Evolutionary conservation across 306 rosid species (phyloP), one percentile per base, ranked within the genome.

Genomic region (Quercus agrifolia): DNA sequence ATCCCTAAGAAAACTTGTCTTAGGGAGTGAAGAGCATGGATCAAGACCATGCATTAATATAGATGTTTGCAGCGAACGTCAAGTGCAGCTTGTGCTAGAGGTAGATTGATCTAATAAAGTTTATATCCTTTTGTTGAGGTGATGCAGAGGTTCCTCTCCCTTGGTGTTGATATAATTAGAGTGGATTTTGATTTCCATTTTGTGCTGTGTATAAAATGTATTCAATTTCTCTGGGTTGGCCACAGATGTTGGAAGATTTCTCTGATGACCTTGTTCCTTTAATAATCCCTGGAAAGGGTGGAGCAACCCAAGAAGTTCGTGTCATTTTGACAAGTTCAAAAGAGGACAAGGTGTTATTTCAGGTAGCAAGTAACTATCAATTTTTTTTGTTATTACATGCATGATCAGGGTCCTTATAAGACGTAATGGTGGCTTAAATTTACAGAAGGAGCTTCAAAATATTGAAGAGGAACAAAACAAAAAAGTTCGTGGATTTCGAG

Each of bases 61-160:
- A 76, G 97, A 94, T 86, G 92, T 92, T 84, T 94, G 94, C 85
- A 92, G 92, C 33, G 92, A 91, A 69, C 91, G 85, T 61, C 99
- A 94, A 83, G 89, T 83, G 85, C 89, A 86, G 77, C 94, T 94
- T 71, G 83, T 87, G 74, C 70, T 90, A 80, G 91, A 91, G 99
- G 97, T 94, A 83, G 54, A 70, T 52, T 52, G 78, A 49, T 73
- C 74, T 57, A 56, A 70, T 71, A 49, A 52, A 77, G 63, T 18
- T 77, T 74, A 57, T 52, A 77, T 51, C 54, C 78, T 52, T 67
- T 70, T 21, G 59, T 79, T 67, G 75, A 81, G 77, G 74, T 68
- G 67, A 38, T 73, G 63, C 27, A 25, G 77, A 78, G 38, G 58
- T 21, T 59, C 46, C 33, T 74, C 19, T 15, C 73, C 77, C 76